phyloP scores from a whole-genome alignment of 23 red algal genomes.

The Cyanidiococcus yangmingshanensis region DNA sequence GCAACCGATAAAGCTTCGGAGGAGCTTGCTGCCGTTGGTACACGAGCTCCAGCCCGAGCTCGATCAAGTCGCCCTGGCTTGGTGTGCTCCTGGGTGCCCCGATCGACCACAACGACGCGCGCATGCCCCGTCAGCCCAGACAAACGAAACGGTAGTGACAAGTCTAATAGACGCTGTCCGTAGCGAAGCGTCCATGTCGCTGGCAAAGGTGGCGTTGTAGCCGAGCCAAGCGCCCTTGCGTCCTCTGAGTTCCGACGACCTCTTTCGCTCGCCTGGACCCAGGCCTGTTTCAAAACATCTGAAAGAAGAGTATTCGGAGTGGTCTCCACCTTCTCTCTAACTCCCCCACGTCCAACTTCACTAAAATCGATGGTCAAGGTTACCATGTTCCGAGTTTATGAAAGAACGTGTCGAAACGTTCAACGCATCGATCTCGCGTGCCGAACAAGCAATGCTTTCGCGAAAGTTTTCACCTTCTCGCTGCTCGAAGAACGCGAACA shows the following conservation, averaged over 20 bases:
- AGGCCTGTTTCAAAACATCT: background rate
- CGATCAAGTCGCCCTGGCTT: background rate
- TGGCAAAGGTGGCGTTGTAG: background rate
- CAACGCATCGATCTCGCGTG: too few species aligned
- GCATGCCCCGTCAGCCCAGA: background rate
- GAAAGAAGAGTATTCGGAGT: background rate
- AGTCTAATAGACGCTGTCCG: background rate
- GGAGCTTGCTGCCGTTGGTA: background rate
- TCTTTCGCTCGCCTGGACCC: background rate
- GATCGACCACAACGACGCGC: background rate
- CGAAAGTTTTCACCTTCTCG: too few species aligned
- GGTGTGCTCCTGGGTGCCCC: background rate
- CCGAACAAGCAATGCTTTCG: too few species aligned
- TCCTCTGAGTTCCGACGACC: background rate
- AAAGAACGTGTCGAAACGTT: background rate
- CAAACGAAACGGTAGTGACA: constrained; percentile 14
- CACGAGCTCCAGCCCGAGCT: background rate
- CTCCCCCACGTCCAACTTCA: background rate
- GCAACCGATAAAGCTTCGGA: background rate
- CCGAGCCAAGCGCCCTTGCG: background rate
- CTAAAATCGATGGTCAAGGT: background rate
- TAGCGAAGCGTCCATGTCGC: background rate
- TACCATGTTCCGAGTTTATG: constrained; percentile 7
- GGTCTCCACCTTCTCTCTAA: background rate
- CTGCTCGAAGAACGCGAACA: too few species aligned